These are phyloP conservation scores for Schizothecium vesticola DNA, from an alignment of 495 filamentous ascomycete genomes.

Conservation along the genomic window DNA sequence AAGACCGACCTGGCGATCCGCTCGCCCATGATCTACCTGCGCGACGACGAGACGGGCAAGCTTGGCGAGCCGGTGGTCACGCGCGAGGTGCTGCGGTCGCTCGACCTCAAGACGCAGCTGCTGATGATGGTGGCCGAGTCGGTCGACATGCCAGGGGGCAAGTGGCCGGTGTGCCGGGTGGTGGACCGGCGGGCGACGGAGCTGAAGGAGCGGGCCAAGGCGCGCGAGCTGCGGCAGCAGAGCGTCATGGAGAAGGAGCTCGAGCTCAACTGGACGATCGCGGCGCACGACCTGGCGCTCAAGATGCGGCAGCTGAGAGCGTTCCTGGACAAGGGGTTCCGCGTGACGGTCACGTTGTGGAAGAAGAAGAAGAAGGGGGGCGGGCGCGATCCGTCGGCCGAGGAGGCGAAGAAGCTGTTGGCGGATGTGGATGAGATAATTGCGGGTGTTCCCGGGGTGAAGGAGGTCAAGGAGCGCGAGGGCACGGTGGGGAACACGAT, in stretches of 20 bases:
- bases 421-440: constrained; percentile 26
- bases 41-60: constrained; percentile 39
- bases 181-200: constrained; percentile 39
- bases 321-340: constrained; percentile 60
- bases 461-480: constrained; percentile 36
- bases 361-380: constrained; percentile 28
- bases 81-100: constrained; percentile 37
- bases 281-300: constrained; percentile 58
- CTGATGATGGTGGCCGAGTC: constrained; percentile 53
- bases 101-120: constrained; percentile 47
- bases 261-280: constrained; percentile 82
- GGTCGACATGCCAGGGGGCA: constrained; percentile 14
- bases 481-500: constrained; percentile 29
- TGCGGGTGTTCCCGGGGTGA: constrained; percentile 28
- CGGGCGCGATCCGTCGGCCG: constrained; percentile 25
- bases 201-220: constrained; percentile 21
- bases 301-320: constrained; percentile 51
- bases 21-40: constrained; percentile 46
- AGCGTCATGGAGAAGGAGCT: constrained; percentile 55
- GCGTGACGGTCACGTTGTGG: constrained; percentile 58
- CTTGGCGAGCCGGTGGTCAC: constrained; percentile 44
- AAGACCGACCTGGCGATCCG: background rate
- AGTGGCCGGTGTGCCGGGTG: constrained; percentile 61
- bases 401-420: constrained; percentile 34
- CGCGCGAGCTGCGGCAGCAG: constrained; percentile 15